A percentile compares a stretch with the other conserved stretches of the same genome.
phyloP scores from a whole-genome alignment of 768 basidiomycete genomes.

The Chalciporus pseudorubinellus region DNA sequence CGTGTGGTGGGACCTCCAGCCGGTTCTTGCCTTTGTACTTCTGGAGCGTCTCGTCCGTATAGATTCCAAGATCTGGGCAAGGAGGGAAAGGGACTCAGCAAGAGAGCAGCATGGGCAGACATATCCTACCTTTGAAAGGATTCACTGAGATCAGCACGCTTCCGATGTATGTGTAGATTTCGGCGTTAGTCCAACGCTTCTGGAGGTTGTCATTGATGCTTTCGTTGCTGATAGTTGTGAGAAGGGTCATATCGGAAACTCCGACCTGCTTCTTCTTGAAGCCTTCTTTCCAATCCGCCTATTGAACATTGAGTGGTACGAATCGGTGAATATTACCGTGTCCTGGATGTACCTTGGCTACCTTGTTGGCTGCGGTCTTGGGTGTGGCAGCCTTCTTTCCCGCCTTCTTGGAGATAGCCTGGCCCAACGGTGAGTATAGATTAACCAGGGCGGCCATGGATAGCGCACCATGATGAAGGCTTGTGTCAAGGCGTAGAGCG shows the following conservation, averaged over 20 bases:
- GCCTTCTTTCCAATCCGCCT: conserved; percentile 99
- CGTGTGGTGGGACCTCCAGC: conserved; percentile 96
- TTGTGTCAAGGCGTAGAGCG: neutral
- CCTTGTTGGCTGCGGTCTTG: conserved; percentile 59
- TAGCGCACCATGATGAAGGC: conserved; percentile 23
- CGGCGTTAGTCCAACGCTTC: conserved; percentile 91
- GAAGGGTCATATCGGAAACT: conserved; percentile 96
- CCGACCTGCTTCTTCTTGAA: conserved; percentile 99
- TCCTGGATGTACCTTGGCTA: conserved; percentile 64
- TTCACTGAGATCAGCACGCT: conserved; percentile 98
- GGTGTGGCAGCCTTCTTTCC: conserved; percentile 74
- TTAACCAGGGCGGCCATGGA: neutral
- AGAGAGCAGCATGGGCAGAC: conserved; percentile 4
- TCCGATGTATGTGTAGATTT: conserved; percentile 99
- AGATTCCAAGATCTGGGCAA: conserved; percentile 92
- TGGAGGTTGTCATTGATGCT: conserved; percentile 97
- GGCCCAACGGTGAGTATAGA: conserved; percentile 6
- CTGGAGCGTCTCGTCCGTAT: conserved; percentile 83
- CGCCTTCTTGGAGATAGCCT: conserved; percentile 90
- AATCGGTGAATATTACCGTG: neutral
- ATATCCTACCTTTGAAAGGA: conserved; percentile 80
- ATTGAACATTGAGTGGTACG: conserved; percentile 8
- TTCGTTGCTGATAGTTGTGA: conserved; percentile 96
- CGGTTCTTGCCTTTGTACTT: conserved; percentile 96
- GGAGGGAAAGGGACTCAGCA: conserved; percentile 8